Conservation (phyloP, 768 basidiomycete species). For the Cystofilobasidium capitatum region DNA sequence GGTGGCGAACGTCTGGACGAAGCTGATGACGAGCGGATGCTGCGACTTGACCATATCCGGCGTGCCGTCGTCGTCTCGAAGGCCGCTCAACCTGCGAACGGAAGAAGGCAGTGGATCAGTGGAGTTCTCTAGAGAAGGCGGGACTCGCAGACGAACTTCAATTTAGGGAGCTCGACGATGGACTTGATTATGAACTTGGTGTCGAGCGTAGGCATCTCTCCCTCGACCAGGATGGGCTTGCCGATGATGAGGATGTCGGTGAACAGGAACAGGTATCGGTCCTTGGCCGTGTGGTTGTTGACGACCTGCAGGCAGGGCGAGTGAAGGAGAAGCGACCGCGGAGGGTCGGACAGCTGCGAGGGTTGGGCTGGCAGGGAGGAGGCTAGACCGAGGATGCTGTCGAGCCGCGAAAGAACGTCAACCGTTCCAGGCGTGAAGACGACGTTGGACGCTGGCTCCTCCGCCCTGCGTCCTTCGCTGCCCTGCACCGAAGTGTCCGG, state of each 20-base stretch:
- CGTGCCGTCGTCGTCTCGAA: constrained; percentile 31
- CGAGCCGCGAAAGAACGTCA: constrained; percentile 33
- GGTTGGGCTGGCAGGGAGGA: constrained; percentile 40
- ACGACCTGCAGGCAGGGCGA: constrained; percentile 88
- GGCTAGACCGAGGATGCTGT: constrained; percentile 35
- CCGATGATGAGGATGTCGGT: constrained; percentile 86
- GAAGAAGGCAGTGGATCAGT: neutral
- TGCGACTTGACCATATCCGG: constrained; percentile 29
- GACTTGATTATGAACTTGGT: constrained; percentile 80
- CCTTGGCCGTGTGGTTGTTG: constrained; percentile 86
- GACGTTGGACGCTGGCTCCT: neutral
- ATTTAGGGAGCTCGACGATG: constrained; percentile 57
- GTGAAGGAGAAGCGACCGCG: constrained; percentile 71
- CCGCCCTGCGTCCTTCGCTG: neutral
- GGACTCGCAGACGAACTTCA: constrained; percentile 21
- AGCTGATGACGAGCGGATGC: constrained; percentile 58
- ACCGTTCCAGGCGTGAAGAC: constrained; percentile 26
- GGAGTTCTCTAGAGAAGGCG: neutral
- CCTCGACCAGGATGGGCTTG: constrained; percentile 68
- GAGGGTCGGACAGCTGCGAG: constrained; percentile 67
- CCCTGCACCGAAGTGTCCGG: no score
- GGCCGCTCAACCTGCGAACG: constrained; percentile 29
- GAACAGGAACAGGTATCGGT: constrained; percentile 94
- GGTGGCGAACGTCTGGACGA: constrained; percentile 67
- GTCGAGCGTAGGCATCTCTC: constrained; percentile 45